Conservation (phyloP, 805 yeast genomes). For the Starmera pachycereana region DNA sequence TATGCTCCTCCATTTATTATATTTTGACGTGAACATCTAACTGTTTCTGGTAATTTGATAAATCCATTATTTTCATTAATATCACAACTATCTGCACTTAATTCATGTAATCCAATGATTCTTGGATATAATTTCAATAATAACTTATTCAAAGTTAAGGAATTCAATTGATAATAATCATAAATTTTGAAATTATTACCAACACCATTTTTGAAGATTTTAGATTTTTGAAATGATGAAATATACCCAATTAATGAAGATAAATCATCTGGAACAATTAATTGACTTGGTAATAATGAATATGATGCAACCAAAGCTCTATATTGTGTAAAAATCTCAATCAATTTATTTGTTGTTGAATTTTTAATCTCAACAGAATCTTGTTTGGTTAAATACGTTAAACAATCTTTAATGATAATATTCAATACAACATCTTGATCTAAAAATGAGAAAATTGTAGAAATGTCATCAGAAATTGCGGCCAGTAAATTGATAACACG, state of each 20-base stretch:
- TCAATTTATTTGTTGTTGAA: slow-evolving; percentile 41
- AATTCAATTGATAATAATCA: slow-evolving; percentile 37
- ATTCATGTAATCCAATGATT: slow-evolving; percentile 59
- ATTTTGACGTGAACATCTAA: slow-evolving; percentile 31
- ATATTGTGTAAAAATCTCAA: slow-evolving; percentile 50
- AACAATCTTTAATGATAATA: slow-evolving; percentile 41
- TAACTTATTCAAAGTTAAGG: slow-evolving; percentile 45
- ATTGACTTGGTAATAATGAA: slow-evolving; percentile 42
- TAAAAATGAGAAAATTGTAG: slow-evolving; percentile 67
- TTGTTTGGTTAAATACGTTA: slow-evolving; percentile 30
- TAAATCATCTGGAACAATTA: slow-evolving; percentile 76
- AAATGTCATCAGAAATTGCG: slow-evolving; percentile 65
- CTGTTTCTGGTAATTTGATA: slow-evolving; percentile 40
- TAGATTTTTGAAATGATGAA: slow-evolving; percentile 60
- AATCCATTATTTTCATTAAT: slow-evolving; percentile 29
- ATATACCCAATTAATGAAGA: slow-evolving; percentile 59
- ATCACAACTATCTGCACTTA: slow-evolving; percentile 48
- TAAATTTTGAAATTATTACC: slow-evolving; percentile 58
- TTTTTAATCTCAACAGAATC: slow-evolving; percentile 37
- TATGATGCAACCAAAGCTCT: slow-evolving; percentile 35
- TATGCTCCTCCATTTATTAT: slow-evolving; percentile 66
- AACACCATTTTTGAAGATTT: slow-evolving; percentile 36
- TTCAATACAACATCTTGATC: slow-evolving; percentile 62
- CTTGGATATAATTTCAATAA: slow-evolving; percentile 71
- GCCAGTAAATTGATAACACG: slow-evolving; percentile 80